Conservation (phyloP, 2,329 filamentous ascomycete species). For the Aspergillus carbonarius region DNA sequence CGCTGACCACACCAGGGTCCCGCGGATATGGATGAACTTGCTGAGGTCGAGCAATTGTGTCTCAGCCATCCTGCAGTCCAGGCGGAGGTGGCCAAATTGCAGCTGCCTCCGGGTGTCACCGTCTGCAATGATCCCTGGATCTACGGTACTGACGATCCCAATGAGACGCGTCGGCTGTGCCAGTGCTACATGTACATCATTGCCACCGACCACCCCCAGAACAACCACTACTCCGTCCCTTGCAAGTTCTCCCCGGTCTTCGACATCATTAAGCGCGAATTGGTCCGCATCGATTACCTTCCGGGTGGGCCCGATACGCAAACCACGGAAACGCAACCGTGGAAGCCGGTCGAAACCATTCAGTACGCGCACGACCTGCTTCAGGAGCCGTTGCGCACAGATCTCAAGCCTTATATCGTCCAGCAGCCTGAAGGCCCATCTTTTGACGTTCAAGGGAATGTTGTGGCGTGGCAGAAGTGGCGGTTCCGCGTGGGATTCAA, state of each 20-base stretch:
- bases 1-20: conserved; percentile 51
- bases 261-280: conserved; percentile 60
- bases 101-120: conserved; percentile 57
- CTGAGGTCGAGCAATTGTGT: conserved; percentile 58
- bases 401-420: conserved; percentile 65
- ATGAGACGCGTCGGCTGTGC: conserved; percentile 40
- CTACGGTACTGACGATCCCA: conserved; percentile 53
- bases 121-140: conserved; percentile 68
- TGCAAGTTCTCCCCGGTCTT: conserved; percentile 47
- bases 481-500: conserved; percentile 62
- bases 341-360: conserved; percentile 54
- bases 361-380: conserved; percentile 65
- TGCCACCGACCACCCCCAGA: conserved; percentile 35
- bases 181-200: conserved; percentile 45
- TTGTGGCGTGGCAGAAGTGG: conserved; percentile 68
- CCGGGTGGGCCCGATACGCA: conserved; percentile 65
- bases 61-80: conserved; percentile 57
- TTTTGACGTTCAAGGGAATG: conserved; percentile 58
- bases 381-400: conserved; percentile 62
- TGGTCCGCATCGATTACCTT: conserved; percentile 68
- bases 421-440: conserved; percentile 65
- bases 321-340: conserved; percentile 56
- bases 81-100: conserved; percentile 59
- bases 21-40: conserved; percentile 59
- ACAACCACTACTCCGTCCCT: conserved; percentile 39